A percentile compares a stretch with the other conserved stretches of the same genome.
Evolutionary conservation across 2,329 filamentous ascomycete genomes (phyloP).

Genomic region (Trichocomaceae sp.): DNA sequence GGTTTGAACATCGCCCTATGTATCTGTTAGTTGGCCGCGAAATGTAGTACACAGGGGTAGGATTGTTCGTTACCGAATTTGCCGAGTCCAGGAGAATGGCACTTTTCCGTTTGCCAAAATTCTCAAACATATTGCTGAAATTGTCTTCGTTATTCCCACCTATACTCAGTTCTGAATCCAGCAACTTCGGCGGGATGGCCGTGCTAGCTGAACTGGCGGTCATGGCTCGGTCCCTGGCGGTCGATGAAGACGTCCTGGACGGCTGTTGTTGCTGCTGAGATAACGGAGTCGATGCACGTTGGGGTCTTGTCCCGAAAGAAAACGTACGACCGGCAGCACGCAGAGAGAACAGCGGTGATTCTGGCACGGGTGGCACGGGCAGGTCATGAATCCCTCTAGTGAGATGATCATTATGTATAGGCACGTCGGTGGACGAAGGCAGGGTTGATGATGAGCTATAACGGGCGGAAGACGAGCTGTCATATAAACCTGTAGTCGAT

Average conservation of each 20-base stretch:
- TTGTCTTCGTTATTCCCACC: constrained; percentile 37
- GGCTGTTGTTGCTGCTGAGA: constrained; percentile 16
- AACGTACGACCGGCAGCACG: constrained; percentile 47
- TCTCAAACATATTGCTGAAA: constrained; percentile 50
- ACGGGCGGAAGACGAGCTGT: constrained; percentile 45
- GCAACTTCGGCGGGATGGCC: constrained; percentile 46
- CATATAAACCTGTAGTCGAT: constrained; percentile 40
- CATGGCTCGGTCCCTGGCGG: constrained; percentile 41
- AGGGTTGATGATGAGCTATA: constrained; percentile 51
- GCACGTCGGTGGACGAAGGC: constrained; percentile 48
- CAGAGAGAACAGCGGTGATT: constrained; percentile 33
- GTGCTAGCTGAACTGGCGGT: constrained; percentile 48
- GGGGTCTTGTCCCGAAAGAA: constrained; percentile 44
- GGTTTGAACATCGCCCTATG: constrained; percentile 16
- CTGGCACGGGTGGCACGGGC: constrained; percentile 36
- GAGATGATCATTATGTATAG: constrained; percentile 30
- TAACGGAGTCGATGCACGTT: constrained; percentile 19
- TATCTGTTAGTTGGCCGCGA: neutral
- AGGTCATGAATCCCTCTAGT: constrained; percentile 36
- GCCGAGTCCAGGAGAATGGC: constrained; percentile 21
- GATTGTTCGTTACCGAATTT: constrained; percentile 13
- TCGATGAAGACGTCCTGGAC: constrained; percentile 15
- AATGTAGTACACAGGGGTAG: neutral
- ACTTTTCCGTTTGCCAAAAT: constrained; percentile 34
- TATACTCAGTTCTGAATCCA: constrained; percentile 40